Conservation (phyloP, 2,329 filamentous ascomycete species). For the Arachnopeziza araneosa region DNA sequence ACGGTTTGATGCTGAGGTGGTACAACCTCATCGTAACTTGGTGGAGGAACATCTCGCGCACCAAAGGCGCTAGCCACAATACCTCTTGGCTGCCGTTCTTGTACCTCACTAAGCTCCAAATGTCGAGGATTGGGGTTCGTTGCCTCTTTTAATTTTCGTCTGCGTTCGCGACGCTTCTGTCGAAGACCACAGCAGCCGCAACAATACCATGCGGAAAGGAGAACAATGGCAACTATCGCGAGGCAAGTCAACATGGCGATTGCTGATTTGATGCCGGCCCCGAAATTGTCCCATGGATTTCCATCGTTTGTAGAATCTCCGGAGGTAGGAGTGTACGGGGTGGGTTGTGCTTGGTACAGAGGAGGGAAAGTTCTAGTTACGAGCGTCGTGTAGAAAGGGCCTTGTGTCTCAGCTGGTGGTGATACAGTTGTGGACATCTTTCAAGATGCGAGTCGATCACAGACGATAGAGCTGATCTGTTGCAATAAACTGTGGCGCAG, state of each 20-base stretch:
- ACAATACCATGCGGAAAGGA: slow-evolving; percentile 16
- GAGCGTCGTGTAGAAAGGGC: neutral
- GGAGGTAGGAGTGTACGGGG: neutral
- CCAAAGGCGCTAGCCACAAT: neutral
- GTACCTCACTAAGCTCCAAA: neutral
- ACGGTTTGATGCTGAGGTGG: slow-evolving; percentile 16
- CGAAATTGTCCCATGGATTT: slow-evolving; percentile 4
- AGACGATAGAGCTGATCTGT: neutral
- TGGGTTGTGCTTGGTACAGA: neutral
- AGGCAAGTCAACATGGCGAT: slow-evolving; percentile 6
- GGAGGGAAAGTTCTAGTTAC: neutral
- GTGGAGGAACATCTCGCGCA: slow-evolving; percentile 13
- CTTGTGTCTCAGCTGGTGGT: neutral
- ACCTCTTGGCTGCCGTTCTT: neutral
- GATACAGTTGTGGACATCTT: neutral
- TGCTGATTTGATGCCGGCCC: slow-evolving; percentile 7
- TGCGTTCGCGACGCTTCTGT: slow-evolving; percentile 1
- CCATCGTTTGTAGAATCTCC: neutral
- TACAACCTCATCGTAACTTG: slow-evolving; percentile 20
- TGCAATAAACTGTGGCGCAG: neutral
- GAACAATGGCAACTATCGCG: slow-evolving; percentile 10
- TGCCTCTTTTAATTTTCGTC: slow-evolving; percentile 1
- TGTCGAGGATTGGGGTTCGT: neutral
- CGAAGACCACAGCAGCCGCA: slow-evolving; percentile 20
- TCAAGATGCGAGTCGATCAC: neutral